Base-by-base conservation (phyloP, 31 red algal genomes). In the Endocladia muricata region DNA sequence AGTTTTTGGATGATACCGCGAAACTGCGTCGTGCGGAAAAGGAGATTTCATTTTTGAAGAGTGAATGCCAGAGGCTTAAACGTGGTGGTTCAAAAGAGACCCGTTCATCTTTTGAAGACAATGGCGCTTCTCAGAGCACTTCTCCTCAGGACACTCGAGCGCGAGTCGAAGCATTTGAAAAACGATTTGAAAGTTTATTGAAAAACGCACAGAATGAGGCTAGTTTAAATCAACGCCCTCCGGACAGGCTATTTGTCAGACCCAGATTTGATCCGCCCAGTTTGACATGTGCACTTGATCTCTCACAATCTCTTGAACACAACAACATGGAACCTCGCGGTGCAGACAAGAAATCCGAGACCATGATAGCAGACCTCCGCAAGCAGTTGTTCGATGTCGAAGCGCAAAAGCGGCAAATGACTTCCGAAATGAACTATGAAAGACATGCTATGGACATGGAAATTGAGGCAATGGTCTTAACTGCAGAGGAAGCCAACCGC, bases 1-100 rank as follows among this genome's bases (percentile, higher is more conserved):
- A 98, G 76, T 78, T 88, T 43, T 72, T 98, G 68, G 96, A 98
- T 64, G 96, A 98, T 54, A 80, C 89, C 3, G 96, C 96, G 4
- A 91, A 93, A 41, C 54, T 98, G 42, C 74, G 74, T 2, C 71
- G 89, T 28, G 57, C 76, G n/a, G 85, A 89, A 31, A 78, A 79
- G 59, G 41, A 75, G 32, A 67, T 81, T n/a, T 68, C 41, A 2
- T 4, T 29, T 8, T 49, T 87, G 9, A 41, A 71, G 40, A 22
- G 32, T 3, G 74, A 81, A 42, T 7, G 51, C 6, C 63, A 76
- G 30, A 68, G 71, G 62, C 54, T 74, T 6, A 74, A 83, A 68
- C 1, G 26, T 26, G 19, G 35, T 25, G 26, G 19, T 15, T 56
- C 73, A 3, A 22, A 37, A 19, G 44, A 19, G 19, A 19, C 19